Percentiles rank a stretch among this genome's conserved stretches.
Conservation (phyloP, 768 basidiomycete species). For the Crucibulum laeve region DNA sequence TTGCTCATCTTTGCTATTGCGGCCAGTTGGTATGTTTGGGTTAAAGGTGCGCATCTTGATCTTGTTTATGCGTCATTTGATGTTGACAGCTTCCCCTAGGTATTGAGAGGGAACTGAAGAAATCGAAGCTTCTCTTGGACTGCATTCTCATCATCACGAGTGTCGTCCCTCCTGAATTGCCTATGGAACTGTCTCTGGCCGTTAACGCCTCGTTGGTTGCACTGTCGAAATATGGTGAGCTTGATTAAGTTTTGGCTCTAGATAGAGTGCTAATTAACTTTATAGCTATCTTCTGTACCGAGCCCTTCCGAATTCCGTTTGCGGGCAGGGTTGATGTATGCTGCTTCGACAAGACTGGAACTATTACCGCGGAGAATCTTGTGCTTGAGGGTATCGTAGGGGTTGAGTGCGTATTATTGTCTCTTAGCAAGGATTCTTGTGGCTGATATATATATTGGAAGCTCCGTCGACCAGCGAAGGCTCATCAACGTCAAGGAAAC, state of each 20-base stretch:
- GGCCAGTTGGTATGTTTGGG: slow-evolving; percentile 98
- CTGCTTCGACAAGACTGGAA: slow-evolving; percentile 99
- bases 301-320: slow-evolving; percentile 95
- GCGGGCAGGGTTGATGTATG: slow-evolving; percentile 97
- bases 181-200: slow-evolving; percentile 95
- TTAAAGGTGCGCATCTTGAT: slow-evolving; percentile 58
- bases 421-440: neutral
- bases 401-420: slow-evolving; percentile 62
- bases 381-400: slow-evolving; percentile 94
- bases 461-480: slow-evolving; percentile 53
- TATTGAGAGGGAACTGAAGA: slow-evolving; percentile 88
- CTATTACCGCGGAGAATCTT: slow-evolving; percentile 93
- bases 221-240: slow-evolving; percentile 79
- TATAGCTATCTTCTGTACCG: slow-evolving; percentile 96
- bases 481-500: slow-evolving; percentile 80
- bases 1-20: slow-evolving; percentile 96
- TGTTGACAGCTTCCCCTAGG: slow-evolving; percentile 40
- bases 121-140: slow-evolving; percentile 91
- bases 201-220: slow-evolving; percentile 95
- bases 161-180: slow-evolving; percentile 95
- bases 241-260: neutral
- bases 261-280: slow-evolving; percentile 2
- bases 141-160: slow-evolving; percentile 96
- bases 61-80: neutral
- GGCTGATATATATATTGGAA: slow-evolving; percentile 21